phyloP scores from a whole-genome alignment of 768 basidiomycete species.

The Rhizopogon roseolus region DNA sequence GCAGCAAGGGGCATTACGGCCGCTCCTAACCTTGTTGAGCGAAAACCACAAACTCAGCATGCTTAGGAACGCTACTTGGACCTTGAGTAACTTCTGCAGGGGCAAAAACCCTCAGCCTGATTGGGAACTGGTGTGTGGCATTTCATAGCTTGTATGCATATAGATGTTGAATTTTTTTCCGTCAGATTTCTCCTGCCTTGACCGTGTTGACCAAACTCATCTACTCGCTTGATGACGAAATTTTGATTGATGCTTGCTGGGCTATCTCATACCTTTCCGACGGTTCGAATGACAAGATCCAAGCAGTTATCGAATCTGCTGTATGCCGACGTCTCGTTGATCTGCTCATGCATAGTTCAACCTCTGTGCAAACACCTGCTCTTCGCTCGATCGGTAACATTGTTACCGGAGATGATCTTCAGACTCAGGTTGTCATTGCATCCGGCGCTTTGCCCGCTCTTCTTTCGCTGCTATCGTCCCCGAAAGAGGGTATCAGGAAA shows the following conservation, averaged over 20 bases:
- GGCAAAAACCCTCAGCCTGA: conserved; percentile 97
- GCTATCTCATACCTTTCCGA: conserved; percentile 99
- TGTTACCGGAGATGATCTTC: conserved; percentile 97
- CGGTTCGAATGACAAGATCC: conserved; percentile 98
- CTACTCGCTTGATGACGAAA: conserved; percentile 98
- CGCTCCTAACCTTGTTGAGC: conserved; percentile 83
- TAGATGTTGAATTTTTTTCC: conserved; percentile 12
- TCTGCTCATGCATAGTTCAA: conserved; percentile 89
- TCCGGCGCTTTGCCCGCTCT: conserved; percentile 96
- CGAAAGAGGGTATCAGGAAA: conserved; percentile 98
- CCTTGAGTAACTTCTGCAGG: conserved; percentile 97
- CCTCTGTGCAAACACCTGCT: conserved; percentile 97
- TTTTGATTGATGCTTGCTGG: conserved; percentile 99
- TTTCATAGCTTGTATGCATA: conserved; percentile 6
- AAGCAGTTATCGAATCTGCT: conserved; percentile 97
- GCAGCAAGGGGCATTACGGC: conserved; percentile 87
- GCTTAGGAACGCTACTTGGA: conserved; percentile 99
- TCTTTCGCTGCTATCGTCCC: conserved; percentile 87
- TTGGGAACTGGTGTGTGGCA: conserved; percentile 81
- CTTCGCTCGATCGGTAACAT: conserved; percentile 98
- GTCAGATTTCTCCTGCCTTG: conserved; percentile 91
- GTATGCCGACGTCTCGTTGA: conserved; percentile 97
- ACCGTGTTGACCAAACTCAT: conserved; percentile 97
- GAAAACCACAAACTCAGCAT: conserved; percentile 99
- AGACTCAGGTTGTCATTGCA: conserved; percentile 98